Evolutionary conservation across 805 yeast species (phyloP), one percentile per base, ranked within the genome.

Genomic region (Kuraishia cidri): DNA sequence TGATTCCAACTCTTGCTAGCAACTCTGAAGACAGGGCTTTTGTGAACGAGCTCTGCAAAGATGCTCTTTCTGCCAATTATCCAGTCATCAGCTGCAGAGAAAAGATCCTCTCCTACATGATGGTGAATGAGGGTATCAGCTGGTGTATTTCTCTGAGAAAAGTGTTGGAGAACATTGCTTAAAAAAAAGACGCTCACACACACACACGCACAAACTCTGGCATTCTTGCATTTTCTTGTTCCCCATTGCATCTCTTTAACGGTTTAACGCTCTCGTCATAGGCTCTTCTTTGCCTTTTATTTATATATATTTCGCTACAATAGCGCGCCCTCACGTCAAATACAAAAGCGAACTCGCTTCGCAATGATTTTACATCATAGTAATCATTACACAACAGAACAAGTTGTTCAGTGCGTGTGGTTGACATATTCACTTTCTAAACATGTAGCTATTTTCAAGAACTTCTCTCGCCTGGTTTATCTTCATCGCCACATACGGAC

Each of bases 391-490:
- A n/a, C n/a, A n/a, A n/a, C n/a, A 25, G 27, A 15, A 25, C 15
- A 14, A 10, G 9, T 25, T 25, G 9, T 10, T 16, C 6, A 8
- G 8, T 16, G 5, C 13, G 8, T 19, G 21, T 9, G 12, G 5
- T n/a, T 14, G 16, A 13, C n/a, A 16, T 14, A 35, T 29, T 24
- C 36, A 42, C 19, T 39, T 44, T 28, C 54, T 53, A 33, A 63
- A 48, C 56, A 64, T 47, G 39, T 58, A 58, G 40, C 86, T 69
- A 55, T 76, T 74, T 44, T 84, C 92, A 45, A 85, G 65, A 29
- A 83, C 62, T 34, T 77, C 88, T 53, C 82, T 87, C 22, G 95
- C 95, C 52, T 79, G 84, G 48, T 86, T 85, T 31, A 86, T 80
- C 59, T 85, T 86, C 54, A 84, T 77, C 17, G 95, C 92, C 40